Evolutionary conservation across 2,329 filamentous ascomycete species (phyloP).

Genomic region (Colletotrichum sp.): DNA sequence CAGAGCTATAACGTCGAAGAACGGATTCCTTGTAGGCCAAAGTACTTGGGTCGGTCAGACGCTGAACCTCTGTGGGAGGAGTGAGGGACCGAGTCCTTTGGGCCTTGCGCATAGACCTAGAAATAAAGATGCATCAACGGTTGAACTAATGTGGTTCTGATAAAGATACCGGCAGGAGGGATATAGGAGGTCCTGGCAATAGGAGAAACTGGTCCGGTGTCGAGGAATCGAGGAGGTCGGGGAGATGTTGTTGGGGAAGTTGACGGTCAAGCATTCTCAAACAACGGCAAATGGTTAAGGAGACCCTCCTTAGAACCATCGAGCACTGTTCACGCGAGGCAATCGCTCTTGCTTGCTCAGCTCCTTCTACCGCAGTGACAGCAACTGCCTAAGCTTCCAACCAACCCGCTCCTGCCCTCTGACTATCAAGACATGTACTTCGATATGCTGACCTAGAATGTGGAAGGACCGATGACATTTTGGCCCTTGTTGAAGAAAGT

Average conservation of each 20-base stretch:
- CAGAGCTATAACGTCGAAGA: conserved; percentile 8
- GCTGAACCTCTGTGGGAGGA: conserved; percentile 10
- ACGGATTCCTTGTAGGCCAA: background rate
- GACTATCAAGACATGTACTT: background rate
- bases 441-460: background rate
- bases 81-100: conserved; percentile 4
- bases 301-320: background rate
- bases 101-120: background rate
- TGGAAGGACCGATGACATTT: background rate
- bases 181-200: background rate
- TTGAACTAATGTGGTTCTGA: background rate
- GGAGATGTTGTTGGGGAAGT: background rate
- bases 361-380: background rate
- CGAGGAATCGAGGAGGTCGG: background rate
- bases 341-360: background rate
- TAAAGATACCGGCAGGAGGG: background rate
- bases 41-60: background rate
- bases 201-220: background rate
- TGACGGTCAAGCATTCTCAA: background rate
- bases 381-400: background rate
- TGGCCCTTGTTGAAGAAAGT: background rate
- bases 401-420: background rate
- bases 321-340: background rate
- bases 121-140: background rate
- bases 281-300: background rate